phyloP scores from a whole-genome alignment of 2,329 filamentous ascomycete genomes.

The Sarocladiaceae sp. region DNA sequence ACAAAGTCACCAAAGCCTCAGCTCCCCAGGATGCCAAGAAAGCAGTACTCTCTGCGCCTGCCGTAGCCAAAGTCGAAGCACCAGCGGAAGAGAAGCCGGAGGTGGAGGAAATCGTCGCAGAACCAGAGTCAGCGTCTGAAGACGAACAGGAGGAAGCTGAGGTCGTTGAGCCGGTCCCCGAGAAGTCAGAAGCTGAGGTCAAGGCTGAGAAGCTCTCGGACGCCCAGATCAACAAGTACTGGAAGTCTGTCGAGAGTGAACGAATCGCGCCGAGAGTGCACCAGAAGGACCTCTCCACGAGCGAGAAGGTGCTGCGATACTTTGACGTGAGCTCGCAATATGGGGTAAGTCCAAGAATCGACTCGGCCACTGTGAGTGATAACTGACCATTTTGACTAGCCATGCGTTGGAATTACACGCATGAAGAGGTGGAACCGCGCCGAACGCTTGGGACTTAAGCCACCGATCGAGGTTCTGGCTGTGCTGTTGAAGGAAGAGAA shows the following conservation, averaged over 20 bases:
- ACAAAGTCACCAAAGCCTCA: conserved; percentile 50
- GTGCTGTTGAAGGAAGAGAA: conserved; percentile 69
- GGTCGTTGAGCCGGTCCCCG: conserved; percentile 18
- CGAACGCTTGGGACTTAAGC: conserved; percentile 73
- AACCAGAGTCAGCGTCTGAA: conserved; percentile 15
- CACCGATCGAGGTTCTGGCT: conserved; percentile 85
- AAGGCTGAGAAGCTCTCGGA: conserved; percentile 63
- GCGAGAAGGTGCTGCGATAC: conserved; percentile 85
- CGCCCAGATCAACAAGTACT: conserved; percentile 71
- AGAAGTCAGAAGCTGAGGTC: conserved; percentile 48
- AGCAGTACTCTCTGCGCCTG: conserved; percentile 26
- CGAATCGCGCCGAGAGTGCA: conserved; percentile 70
- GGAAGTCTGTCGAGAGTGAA: conserved; percentile 66
- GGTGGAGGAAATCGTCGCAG: conserved; percentile 14
- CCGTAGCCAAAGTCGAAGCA: conserved; percentile 29
- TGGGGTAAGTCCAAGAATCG: conserved; percentile 85
- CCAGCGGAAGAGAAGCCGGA: conserved; percentile 17
- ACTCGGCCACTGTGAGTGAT: no score
- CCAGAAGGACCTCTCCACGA: conserved; percentile 64
- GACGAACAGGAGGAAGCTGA: conserved; percentile 19
- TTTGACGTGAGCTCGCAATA: conserved; percentile 92
- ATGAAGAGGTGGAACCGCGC: conserved; percentile 86
- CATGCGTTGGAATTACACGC: conserved; percentile 80
- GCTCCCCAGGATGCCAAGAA: conserved; percentile 42
- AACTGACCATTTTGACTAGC: conserved; percentile 51